phyloP scores from a whole-genome alignment of 2,329 filamentous ascomycete species.

The Dothistroma septosporum region DNA sequence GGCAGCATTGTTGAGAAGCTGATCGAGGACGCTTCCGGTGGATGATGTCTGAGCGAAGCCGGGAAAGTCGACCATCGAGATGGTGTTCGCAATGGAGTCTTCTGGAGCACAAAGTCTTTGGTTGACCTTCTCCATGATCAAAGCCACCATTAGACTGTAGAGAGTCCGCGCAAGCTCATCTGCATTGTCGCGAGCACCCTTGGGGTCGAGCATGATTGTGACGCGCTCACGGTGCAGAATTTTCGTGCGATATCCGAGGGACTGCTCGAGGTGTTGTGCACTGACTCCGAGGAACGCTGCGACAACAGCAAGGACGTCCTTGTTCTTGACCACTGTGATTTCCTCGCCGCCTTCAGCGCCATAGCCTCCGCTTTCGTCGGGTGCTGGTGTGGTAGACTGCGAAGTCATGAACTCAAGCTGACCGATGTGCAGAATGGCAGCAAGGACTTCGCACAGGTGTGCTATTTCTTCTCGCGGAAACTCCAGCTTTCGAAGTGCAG shows the following conservation, averaged over 20 bases:
- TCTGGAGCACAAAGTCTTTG: constrained; percentile 82
- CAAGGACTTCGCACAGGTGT: constrained; percentile 92
- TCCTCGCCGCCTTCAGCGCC: constrained; percentile 89
- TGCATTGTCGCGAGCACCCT: constrained; percentile 82
- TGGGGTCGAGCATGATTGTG: constrained; percentile 95
- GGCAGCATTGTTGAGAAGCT: constrained; percentile 90
- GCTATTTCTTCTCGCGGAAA: constrained; percentile 92
- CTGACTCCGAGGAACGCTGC: constrained; percentile 92
- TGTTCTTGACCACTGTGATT: constrained; percentile 86
- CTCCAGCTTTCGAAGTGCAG: constrained; percentile 85
- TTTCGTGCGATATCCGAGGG: constrained; percentile 92
- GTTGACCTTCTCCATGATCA: constrained; percentile 89
- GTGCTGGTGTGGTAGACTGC: constrained; percentile 70
- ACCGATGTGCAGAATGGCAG: constrained; percentile 92
- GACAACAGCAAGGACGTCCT: constrained; percentile 77
- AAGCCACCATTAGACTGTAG: constrained; percentile 90
- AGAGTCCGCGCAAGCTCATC: constrained; percentile 90
- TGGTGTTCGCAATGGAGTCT: constrained; percentile 84
- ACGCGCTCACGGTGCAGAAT: constrained; percentile 93
- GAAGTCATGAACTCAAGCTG: constrained; percentile 90
- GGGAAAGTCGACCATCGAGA: constrained; percentile 94
- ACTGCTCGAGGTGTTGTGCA: constrained; percentile 75
- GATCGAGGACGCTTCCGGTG: constrained; percentile 81
- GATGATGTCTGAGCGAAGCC: constrained; percentile 83
- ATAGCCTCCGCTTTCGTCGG: constrained; percentile 91